Evolutionary conservation across 306 rosid genomes (phyloP).

Genomic region (Dryas alaskensis): DNA sequence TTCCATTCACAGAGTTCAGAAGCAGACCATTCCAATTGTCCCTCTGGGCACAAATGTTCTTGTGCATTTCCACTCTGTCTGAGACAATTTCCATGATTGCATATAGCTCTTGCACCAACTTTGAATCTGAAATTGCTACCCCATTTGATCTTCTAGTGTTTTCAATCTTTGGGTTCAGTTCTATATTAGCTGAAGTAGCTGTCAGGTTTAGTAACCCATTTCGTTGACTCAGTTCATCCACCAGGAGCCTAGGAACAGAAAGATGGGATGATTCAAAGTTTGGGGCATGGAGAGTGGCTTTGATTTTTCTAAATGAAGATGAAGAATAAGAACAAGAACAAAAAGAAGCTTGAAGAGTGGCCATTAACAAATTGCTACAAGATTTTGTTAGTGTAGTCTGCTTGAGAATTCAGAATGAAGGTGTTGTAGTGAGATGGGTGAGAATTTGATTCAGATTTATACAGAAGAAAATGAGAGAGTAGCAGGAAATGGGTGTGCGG

Average conservation of each 20-base stretch:
- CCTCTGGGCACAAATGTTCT: slow-evolving; percentile 54
- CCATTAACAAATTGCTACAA: slow-evolving; percentile 18
- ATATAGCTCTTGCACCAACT: slow-evolving; percentile 36
- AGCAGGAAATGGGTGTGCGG: not conserved
- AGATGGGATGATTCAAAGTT: slow-evolving; percentile 14
- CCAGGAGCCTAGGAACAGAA: slow-evolving; percentile 9
- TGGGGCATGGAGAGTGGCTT: slow-evolving; percentile 12
- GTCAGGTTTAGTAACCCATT: slow-evolving; percentile 2
- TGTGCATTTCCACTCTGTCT: slow-evolving; percentile 77
- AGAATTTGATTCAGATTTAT: not conserved
- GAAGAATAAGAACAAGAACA: slow-evolving; percentile 3
- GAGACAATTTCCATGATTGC: slow-evolving; percentile 48
- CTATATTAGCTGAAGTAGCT: slow-evolving; percentile 9
- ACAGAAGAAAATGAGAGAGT: not conserved
- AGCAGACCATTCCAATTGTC: slow-evolving; percentile 71
- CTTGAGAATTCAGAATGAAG: not conserved
- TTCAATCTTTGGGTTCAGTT: slow-evolving; percentile 4
- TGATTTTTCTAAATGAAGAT: slow-evolving; percentile 11
- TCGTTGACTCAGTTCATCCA: slow-evolving; percentile 1
- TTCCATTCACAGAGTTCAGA: slow-evolving; percentile 48
- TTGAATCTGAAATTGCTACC: slow-evolving; percentile 12
- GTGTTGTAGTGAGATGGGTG: slow-evolving; percentile 5
- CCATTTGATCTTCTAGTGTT: slow-evolving; percentile 2
- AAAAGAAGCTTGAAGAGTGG: slow-evolving; percentile 22
- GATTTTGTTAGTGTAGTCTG: not conserved